These are phyloP conservation scores for Talinum fruticosum DNA, from an alignment of 148 eudicot species.

Conservation along the genomic window DNA sequence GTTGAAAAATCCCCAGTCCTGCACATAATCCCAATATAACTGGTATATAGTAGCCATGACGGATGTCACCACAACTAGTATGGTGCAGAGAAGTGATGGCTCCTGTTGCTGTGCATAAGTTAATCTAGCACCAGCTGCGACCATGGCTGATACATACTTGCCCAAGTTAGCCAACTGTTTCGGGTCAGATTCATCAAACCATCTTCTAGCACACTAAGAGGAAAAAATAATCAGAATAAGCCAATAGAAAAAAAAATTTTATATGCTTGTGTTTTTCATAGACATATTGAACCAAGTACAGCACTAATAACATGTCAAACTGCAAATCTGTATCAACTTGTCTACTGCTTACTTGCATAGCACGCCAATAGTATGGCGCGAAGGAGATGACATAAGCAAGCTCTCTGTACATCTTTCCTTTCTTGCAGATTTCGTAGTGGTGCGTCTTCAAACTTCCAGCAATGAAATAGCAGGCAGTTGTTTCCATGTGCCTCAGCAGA, in stretches of 20 bases:
- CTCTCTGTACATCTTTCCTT: constrained; percentile 68
- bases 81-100: constrained; percentile 45
- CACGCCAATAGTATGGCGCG: constrained; percentile 96
- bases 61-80: constrained; percentile 67
- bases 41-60: constrained; percentile 76
- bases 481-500: constrained; percentile 73
- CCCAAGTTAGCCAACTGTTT: constrained; percentile 81
- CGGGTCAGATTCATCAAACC: constrained; percentile 65
- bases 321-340: neutral
- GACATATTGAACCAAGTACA: too few relatives aligned
- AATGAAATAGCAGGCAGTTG: constrained; percentile 72
- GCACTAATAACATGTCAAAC: too few relatives aligned
- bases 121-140: constrained; percentile 91
- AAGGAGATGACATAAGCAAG: constrained; percentile 87
- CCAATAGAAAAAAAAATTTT: too few relatives aligned
- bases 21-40: constrained; percentile 93
- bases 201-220: constrained; percentile 80
- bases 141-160: constrained; percentile 95
- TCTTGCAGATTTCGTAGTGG: constrained; percentile 53
- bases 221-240: neutral
- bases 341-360: constrained; percentile 70
- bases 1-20: constrained; percentile 87
- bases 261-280: too few relatives aligned
- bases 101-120: constrained; percentile 59
- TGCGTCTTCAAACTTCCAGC: constrained; percentile 71